phyloP scores from a whole-genome alignment of 177 flowering plant species.

The Vitis hybrid region DNA sequence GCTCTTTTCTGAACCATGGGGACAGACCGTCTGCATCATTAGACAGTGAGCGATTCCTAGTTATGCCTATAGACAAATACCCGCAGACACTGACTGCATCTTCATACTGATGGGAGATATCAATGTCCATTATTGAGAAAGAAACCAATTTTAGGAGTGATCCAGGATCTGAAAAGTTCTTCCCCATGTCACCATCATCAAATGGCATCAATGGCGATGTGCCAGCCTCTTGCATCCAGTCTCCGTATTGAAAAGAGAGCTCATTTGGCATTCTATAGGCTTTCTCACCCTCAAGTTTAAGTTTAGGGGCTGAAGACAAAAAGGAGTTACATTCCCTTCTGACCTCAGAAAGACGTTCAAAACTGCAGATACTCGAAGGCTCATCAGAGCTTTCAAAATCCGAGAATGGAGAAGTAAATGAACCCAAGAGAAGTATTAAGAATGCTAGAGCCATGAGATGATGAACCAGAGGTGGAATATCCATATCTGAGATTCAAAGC shows the following conservation, averaged over 20 bases:
- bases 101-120: conserved; percentile 1
- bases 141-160: conserved; percentile 20
- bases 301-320: neutral
- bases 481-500: no score
- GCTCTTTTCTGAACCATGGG: neutral
- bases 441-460: no score
- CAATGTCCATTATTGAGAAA: conserved; percentile 24
- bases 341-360: neutral
- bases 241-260: neutral
- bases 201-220: conserved; percentile 11
- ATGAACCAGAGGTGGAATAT: no score
- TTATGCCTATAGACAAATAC: conserved; percentile 19
- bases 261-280: neutral
- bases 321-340: neutral
- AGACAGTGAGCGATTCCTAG: neutral
- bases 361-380: neutral
- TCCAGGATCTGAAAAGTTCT: neutral
- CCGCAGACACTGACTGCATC: conserved; percentile 23
- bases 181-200: conserved; percentile 7
- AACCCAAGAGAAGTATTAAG: no score
- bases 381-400: no score
- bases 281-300: neutral
- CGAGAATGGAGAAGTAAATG: no score
- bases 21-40: neutral
- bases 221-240: neutral